These are phyloP conservation scores for Pluteus cervinus DNA, from an alignment of 768 basidiomycete species.

Conservation along the genomic window DNA sequence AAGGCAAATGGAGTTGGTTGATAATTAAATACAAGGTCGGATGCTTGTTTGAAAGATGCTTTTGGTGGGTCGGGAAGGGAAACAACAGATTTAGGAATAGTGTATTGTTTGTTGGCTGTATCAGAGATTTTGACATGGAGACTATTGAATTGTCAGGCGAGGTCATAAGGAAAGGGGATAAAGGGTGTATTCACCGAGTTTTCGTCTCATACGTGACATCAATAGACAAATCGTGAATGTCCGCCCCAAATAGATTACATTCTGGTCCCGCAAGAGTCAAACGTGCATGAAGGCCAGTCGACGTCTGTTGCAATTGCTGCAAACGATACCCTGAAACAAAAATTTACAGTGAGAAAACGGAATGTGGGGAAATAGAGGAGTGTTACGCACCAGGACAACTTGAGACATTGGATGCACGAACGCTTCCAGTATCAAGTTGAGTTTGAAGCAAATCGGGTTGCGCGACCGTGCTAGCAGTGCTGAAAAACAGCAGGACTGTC, in stretches of 20 bases:
- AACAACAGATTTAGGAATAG: constrained; percentile 49
- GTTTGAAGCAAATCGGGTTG: constrained; percentile 3
- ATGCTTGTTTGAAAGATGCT: constrained; percentile 27
- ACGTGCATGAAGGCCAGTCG: constrained; percentile 46
- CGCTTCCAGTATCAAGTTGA: constrained; percentile 6
- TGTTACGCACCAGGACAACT: constrained; percentile 5
- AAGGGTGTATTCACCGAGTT: constrained; percentile 30
- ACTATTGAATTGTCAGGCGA: constrained; percentile 23
- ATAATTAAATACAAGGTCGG: constrained; percentile 69
- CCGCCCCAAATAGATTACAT: constrained; percentile 63
- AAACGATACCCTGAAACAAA: constrained; percentile 47
- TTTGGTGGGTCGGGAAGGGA: constrained; percentile 32
- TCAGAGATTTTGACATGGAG: constrained; percentile 68
- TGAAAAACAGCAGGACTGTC: no score
- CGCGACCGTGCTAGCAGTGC: not conserved
- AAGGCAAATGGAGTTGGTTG: constrained; percentile 64
- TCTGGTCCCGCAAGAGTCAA: constrained; percentile 47
- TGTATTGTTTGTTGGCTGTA: constrained; percentile 55
- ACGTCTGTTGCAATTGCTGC: constrained; percentile 32
- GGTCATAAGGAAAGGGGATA: not conserved
- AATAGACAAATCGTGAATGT: constrained; percentile 53
- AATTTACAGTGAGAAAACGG: not conserved
- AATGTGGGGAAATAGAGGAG: not conserved
- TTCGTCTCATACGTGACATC: constrained; percentile 60
- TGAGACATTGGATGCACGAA: constrained; percentile 10